A percentile compares a stretch with the other conserved stretches of the same genome.
These are phyloP conservation scores for Gracilariopsis chorda DNA, from an alignment of 23 red algal genomes.

Conservation along the genomic window DNA sequence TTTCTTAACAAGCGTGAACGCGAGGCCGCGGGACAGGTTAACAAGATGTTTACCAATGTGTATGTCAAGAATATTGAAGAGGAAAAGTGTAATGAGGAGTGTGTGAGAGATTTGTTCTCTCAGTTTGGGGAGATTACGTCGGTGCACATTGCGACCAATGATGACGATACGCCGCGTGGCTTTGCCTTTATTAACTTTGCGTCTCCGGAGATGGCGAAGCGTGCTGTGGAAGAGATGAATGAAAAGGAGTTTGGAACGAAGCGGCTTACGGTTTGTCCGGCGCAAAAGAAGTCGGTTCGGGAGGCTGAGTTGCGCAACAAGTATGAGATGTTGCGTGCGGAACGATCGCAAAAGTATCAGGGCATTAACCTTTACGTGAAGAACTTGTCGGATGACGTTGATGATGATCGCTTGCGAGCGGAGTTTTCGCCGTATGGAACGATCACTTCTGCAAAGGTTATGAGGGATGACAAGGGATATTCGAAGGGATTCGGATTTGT, in stretches of 20 bases:
- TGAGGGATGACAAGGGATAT: slow-evolving; percentile 88
- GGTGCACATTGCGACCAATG: slow-evolving; percentile 65
- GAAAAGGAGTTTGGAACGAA: slow-evolving; percentile 73
- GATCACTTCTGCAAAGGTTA: slow-evolving; percentile 92
- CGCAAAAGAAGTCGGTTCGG: slow-evolving; percentile 97
- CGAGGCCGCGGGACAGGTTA: slow-evolving; percentile 82
- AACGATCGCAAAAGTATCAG: slow-evolving; percentile 87
- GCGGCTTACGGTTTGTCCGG: slow-evolving; percentile 78
- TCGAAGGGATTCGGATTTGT: slow-evolving; percentile 98
- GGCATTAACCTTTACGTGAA: slow-evolving; percentile 96
- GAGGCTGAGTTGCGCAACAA: slow-evolving; percentile 86
- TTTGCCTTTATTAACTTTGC: slow-evolving; percentile 99
- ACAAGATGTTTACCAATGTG: slow-evolving; percentile 95
- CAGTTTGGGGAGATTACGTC: slow-evolving; percentile 92
- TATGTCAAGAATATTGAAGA: slow-evolving; percentile 96
- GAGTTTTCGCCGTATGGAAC: slow-evolving; percentile 91
- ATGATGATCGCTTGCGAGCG: slow-evolving; percentile 87
- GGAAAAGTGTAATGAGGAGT: slow-evolving; percentile 67
- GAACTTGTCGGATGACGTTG: slow-evolving; percentile 97
- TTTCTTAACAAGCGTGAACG: slow-evolving; percentile 93
- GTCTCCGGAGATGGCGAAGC: slow-evolving; percentile 77
- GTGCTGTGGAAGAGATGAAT: slow-evolving; percentile 84
- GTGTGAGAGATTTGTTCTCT: slow-evolving; percentile 79
- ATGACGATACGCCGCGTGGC: slow-evolving; percentile 56
- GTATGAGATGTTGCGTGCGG: slow-evolving; percentile 65